A percentile compares a stretch with the other conserved stretches of the same genome.
Evolutionary conservation across 2,329 filamentous ascomycete species (phyloP).

Genomic region (Mycocentrospora acerina): DNA sequence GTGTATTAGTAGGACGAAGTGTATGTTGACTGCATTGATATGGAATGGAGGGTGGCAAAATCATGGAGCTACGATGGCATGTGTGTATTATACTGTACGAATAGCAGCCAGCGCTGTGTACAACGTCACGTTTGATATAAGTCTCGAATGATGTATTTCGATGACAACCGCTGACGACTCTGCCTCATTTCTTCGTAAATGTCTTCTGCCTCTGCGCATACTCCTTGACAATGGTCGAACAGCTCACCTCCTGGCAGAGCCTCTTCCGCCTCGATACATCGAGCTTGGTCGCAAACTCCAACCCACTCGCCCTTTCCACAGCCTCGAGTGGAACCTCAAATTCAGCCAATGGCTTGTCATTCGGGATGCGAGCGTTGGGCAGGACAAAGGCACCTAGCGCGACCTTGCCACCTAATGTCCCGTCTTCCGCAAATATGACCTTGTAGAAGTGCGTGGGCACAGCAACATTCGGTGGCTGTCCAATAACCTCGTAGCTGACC

Average conservation of each 20-base stretch:
- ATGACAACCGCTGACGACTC: too few relatives aligned
- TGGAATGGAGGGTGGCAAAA: neutral
- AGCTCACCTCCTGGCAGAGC: constrained; percentile 83
- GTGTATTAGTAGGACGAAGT: constrained; percentile 1
- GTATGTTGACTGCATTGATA: neutral
- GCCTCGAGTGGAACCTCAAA: constrained; percentile 95
- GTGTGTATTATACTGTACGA: constrained; percentile 29
- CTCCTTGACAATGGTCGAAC: constrained; percentile 80
- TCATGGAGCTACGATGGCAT: neutral
- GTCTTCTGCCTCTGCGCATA: constrained; percentile 63
- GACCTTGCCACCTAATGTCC: constrained; percentile 63
- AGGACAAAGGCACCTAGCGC: constrained; percentile 92
- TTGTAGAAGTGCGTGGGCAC: constrained; percentile 99
- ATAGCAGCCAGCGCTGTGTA: constrained; percentile 7
- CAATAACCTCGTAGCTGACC: constrained; percentile 93
- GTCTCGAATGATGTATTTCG: too few relatives aligned
- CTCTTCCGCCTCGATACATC: constrained; percentile 71
- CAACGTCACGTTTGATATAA: constrained; percentile 3
- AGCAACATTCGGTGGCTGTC: constrained; percentile 86
- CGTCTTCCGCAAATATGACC: constrained; percentile 94
- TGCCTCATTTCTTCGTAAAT: constrained; percentile 32
- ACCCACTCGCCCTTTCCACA: constrained; percentile 85
- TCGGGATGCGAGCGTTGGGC: constrained; percentile 86
- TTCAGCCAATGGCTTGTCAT: constrained; percentile 81
- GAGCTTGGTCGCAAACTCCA: constrained; percentile 86